A percentile compares a stretch with the other conserved stretches of the same genome.
Conservation (phyloP, 2,329 filamentous ascomycete genomes). For the Basipetospora chlamydospora region DNA sequence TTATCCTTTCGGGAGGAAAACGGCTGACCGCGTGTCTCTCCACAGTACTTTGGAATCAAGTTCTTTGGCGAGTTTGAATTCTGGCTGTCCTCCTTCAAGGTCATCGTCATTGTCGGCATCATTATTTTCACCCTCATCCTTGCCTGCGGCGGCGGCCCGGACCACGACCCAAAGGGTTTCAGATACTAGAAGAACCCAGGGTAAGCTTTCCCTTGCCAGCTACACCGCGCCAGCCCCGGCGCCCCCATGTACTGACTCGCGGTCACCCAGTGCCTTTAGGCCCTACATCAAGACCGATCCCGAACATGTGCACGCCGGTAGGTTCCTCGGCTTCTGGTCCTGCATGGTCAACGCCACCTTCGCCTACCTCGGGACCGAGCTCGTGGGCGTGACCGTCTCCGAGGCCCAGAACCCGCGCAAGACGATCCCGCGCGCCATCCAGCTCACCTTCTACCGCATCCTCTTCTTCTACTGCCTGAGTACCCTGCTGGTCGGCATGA, state of each 20-base stretch:
- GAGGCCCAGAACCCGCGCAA: conserved; percentile 68
- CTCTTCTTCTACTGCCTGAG: conserved; percentile 65
- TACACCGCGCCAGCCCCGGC: conserved; percentile 12
- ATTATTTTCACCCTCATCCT: conserved; percentile 52
- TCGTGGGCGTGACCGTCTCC: conserved; percentile 65
- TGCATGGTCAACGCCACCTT: conserved; percentile 66
- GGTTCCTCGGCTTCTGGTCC: conserved; percentile 52
- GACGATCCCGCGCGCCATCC: conserved; percentile 64
- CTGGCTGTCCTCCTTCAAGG: conserved; percentile 52
- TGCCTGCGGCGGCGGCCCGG: conserved; percentile 49
- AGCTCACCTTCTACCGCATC: conserved; percentile 69
- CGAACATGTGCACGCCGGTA: no score
- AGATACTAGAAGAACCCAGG: conserved; percentile 52
- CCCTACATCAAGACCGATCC: conserved; percentile 26
- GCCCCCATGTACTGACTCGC: conserved; percentile 13
- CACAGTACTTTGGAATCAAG: conserved; percentile 53
- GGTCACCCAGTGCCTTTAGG: conserved; percentile 28
- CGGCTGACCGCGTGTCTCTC: no score
- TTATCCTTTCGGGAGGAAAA: no score
- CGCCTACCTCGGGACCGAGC: conserved; percentile 62
- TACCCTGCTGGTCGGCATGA: conserved; percentile 61
- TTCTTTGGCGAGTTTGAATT: conserved; percentile 55
- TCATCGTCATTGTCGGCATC: conserved; percentile 49
- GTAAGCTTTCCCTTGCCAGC: conserved; percentile 10
- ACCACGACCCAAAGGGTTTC: conserved; percentile 48